Percentiles rank a stretch among this genome's conserved stretches.
Conservation (phyloP, 2,329 filamentous ascomycete genomes). For the Paramyrothecium roridum region DNA sequence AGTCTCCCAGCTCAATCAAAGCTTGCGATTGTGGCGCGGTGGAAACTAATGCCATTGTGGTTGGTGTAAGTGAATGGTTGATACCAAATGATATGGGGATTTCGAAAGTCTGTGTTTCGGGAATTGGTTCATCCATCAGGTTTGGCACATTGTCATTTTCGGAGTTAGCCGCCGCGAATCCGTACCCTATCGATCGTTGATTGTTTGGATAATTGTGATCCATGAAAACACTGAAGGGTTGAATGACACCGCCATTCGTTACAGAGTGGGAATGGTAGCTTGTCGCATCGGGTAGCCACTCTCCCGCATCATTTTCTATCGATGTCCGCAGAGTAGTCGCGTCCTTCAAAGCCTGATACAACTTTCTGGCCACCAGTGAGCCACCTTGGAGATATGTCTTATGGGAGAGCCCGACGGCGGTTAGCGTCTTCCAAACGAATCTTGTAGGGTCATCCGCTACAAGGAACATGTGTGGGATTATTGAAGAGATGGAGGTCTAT, state of each 20-base stretch:
- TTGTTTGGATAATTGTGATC: neutral
- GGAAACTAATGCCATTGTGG: too few species aligned
- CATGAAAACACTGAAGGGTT: neutral
- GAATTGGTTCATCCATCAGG: neutral
- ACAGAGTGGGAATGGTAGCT: neutral
- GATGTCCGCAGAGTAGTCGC: neutral
- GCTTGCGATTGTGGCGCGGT: too few species aligned
- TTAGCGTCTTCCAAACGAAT: neutral
- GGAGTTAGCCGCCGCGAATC: neutral
- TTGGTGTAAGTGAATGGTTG: neutral
- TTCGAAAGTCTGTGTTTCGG: neutral
- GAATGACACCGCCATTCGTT: neutral
- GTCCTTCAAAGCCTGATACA: conserved; percentile 1
- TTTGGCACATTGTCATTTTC: neutral
- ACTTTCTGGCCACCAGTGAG: neutral
- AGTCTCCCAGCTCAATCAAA: too few species aligned
- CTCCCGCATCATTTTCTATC: neutral
- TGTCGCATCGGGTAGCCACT: neutral
- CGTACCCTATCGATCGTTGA: neutral
- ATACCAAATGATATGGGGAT: neutral
- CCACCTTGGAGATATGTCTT: neutral
- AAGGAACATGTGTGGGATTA: neutral
- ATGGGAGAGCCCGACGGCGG: neutral
- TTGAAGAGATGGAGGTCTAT: neutral
- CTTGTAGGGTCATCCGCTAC: neutral